Percentiles rank a stretch among this genome's conserved stretches.
Evolutionary conservation across 1,284 basidiomycete species (phyloP).

Genomic region (Malassezia globosa): DNA sequence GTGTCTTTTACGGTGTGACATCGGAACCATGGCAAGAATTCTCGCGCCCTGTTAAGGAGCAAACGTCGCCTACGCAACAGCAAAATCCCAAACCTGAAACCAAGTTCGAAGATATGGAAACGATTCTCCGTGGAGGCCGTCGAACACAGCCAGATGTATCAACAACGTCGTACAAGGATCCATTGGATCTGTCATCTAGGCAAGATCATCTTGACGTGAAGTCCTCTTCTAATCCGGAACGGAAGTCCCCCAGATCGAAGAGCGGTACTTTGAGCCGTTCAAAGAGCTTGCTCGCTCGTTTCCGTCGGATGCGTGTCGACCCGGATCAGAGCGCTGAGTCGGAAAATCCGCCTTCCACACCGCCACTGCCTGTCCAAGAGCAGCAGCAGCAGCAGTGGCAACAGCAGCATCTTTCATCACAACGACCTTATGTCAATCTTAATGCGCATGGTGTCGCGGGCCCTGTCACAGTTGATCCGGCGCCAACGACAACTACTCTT

Average conservation of each 20-base stretch:
- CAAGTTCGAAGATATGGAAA: slow-evolving; percentile 14
- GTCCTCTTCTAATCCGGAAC: too few relatives aligned
- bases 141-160: not conserved
- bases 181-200: too few relatives aligned
- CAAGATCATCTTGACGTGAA: too few relatives aligned
- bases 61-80: not conserved
- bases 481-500: not conserved
- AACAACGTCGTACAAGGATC: too few relatives aligned
- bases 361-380: not conserved
- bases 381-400: too few relatives aligned
- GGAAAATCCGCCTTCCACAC: not conserved
- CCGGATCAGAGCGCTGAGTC: too few relatives aligned
- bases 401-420: too few relatives aligned
- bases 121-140: slow-evolving; percentile 9
- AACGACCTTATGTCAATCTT: too few relatives aligned
- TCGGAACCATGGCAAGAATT: slow-evolving; percentile 46
- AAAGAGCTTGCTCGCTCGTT: slow-evolving; percentile 11
- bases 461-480: too few relatives aligned
- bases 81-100: not conserved
- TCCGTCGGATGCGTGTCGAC: slow-evolving; percentile 7
- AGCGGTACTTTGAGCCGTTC: not conserved
- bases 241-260: too few relatives aligned
- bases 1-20: slow-evolving; percentile 41
- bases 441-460: too few relatives aligned
- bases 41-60: not conserved